phyloP scores from a whole-genome alignment of 2,329 filamentous ascomycete genomes.

The Bipolaris cookei region DNA sequence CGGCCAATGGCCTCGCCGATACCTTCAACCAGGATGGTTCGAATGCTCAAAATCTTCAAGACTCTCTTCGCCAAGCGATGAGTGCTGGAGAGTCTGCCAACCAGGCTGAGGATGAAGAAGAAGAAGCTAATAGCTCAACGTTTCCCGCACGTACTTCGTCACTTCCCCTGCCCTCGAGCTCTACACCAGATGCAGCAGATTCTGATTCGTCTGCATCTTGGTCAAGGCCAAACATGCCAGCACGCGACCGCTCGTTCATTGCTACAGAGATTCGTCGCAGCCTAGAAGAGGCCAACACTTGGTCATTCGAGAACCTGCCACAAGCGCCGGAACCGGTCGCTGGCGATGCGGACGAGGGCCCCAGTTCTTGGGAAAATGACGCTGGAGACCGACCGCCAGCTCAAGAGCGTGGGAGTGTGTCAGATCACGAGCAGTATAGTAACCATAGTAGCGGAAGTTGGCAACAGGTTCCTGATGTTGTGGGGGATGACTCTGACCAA shows the following conservation, averaged over 20 bases:
- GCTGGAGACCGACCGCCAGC: constrained; percentile 5
- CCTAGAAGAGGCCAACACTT: constrained; percentile 53
- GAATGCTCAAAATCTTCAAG: constrained; percentile 5
- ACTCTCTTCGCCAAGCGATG: constrained; percentile 17
- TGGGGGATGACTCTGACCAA: constrained; percentile 37
- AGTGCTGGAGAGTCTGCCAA: constrained; percentile 8
- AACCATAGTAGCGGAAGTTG: constrained; percentile 50
- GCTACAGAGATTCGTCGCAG: constrained; percentile 57
- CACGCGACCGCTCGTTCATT: constrained; percentile 53
- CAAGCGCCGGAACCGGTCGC: constrained; percentile 10
- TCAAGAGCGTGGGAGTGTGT: constrained; percentile 13
- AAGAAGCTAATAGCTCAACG: constrained; percentile 10
- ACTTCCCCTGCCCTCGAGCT: constrained; percentile 11
- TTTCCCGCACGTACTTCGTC: constrained; percentile 25
- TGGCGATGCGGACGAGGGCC: constrained; percentile 13
- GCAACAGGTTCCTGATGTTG: constrained; percentile 47
- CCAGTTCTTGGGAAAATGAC: constrained; percentile 38
- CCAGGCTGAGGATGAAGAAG: constrained; percentile 3
- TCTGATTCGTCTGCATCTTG: constrained; percentile 22
- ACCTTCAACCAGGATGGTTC: constrained; percentile 7
- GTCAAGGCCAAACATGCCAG: constrained; percentile 55
- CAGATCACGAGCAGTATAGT: constrained; percentile 43
- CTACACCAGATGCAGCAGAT: constrained; percentile 2
- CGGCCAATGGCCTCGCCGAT: constrained; percentile 16
- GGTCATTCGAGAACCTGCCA: constrained; percentile 41